Evolutionary conservation across 2,329 filamentous ascomycete species (phyloP).

Genomic region (Fusarium caatingaense): DNA sequence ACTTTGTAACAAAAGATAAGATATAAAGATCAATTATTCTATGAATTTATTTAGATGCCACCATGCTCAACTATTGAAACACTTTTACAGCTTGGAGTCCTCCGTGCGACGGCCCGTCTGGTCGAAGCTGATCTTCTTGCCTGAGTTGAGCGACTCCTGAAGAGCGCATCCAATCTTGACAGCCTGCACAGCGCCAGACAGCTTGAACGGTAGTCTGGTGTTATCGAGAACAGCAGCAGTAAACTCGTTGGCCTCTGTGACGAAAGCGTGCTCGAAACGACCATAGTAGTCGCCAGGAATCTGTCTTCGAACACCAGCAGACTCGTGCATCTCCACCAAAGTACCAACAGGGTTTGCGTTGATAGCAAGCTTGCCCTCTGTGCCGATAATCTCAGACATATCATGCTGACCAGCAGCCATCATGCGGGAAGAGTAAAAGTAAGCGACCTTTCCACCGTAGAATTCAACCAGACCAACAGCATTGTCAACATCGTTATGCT

Average conservation of each 20-base stretch:
- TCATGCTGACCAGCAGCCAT: constrained; percentile 77
- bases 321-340: constrained; percentile 66
- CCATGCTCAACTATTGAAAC: neutral
- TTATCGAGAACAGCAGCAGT: constrained; percentile 69
- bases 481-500: constrained; percentile 50
- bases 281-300: constrained; percentile 72
- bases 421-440: constrained; percentile 74
- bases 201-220: constrained; percentile 65
- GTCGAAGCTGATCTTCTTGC: constrained; percentile 70
- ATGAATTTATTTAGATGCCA: constrained; percentile 2
- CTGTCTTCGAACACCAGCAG: constrained; percentile 64
- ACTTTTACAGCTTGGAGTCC: constrained; percentile 36
- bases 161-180: constrained; percentile 71
- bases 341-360: constrained; percentile 68
- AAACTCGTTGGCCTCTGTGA: constrained; percentile 73
- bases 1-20: neutral
- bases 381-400: constrained; percentile 75
- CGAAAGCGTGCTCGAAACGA: constrained; percentile 71
- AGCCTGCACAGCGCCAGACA: constrained; percentile 68
- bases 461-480: constrained; percentile 72
- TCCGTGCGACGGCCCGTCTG: constrained; percentile 49
- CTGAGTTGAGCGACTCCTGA: constrained; percentile 67
- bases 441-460: constrained; percentile 71
- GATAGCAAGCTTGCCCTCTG: constrained; percentile 70
- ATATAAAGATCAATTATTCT: constrained; percentile 9